phyloP scores from a whole-genome alignment of 495 filamentous ascomycete genomes.

The Penicillium bovifimosum region DNA sequence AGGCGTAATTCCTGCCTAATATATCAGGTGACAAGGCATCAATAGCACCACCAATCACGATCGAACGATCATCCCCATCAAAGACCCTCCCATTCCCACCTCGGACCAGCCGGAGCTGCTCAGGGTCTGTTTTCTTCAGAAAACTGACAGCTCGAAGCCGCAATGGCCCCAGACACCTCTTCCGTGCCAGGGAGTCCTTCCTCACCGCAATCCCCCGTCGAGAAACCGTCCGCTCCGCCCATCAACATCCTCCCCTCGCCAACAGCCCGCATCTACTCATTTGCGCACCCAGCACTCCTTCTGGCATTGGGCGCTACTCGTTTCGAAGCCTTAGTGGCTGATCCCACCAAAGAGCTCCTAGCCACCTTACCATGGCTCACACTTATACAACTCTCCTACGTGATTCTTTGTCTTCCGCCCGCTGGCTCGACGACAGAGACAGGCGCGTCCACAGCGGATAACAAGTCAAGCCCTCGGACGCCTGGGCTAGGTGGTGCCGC shows the following conservation, averaged over 20 bases:
- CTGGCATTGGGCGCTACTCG: constrained; percentile 52
- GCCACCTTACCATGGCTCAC: constrained; percentile 56
- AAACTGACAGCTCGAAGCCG: background rate
- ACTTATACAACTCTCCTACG: constrained; percentile 62
- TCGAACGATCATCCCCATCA: background rate
- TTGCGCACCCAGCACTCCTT: constrained; percentile 62
- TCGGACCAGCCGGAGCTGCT: constrained; percentile 15
- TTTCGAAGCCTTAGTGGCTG: constrained; percentile 62
- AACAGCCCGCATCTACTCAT: constrained; percentile 46
- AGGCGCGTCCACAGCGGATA: constrained; percentile 27
- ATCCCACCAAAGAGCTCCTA: constrained; percentile 64
- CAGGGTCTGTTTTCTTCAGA: background rate
- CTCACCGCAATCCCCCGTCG: constrained; percentile 22
- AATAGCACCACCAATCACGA: background rate
- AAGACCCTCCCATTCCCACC: constrained; percentile 1
- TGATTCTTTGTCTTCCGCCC: constrained; percentile 65
- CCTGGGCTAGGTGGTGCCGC: constrained; percentile 10
- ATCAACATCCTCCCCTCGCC: constrained; percentile 44
- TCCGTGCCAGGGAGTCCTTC: constrained; percentile 8
- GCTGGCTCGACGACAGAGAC: constrained; percentile 40
- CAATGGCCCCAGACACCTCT: constrained; percentile 23
- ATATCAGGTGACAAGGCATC: background rate
- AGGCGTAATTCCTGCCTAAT: background rate
- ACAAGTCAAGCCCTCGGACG: constrained; percentile 27
- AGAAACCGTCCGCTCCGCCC: constrained; percentile 27